Conservation (phyloP, 768 basidiomycete genomes). For the Mycena latifolia region DNA sequence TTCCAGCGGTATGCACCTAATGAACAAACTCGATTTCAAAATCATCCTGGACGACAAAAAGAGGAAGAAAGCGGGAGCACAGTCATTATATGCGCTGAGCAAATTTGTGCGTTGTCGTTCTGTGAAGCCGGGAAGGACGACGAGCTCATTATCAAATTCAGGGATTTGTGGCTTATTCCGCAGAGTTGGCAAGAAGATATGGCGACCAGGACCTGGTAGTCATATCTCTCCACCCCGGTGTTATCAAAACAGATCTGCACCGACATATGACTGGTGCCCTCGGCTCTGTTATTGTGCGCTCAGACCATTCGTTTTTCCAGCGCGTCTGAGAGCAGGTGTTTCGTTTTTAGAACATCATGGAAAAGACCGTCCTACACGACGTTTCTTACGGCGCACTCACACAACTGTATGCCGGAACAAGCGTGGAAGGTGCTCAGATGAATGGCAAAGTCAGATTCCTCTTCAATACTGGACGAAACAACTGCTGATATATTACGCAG, state of each 20-base stretch:
- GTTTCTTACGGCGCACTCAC: conserved; percentile 41
- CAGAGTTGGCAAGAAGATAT: conserved; percentile 58
- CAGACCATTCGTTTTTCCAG: too few species aligned
- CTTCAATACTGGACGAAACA: neutral
- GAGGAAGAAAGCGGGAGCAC: conserved; percentile 35
- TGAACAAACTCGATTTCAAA: conserved; percentile 41
- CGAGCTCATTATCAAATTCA: conserved; percentile 33
- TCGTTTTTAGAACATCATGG: conserved; percentile 27
- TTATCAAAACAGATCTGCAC: conserved; percentile 41
- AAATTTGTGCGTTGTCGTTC: conserved; percentile 36
- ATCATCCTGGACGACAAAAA: conserved; percentile 40
- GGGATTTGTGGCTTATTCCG: conserved; percentile 56
- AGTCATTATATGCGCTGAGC: conserved; percentile 37
- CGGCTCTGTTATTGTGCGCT: conserved; percentile 28
- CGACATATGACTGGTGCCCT: conserved; percentile 38
- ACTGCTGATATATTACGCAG: conserved; percentile 20
- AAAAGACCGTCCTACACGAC: conserved; percentile 30
- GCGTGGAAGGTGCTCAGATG: conserved; percentile 36
- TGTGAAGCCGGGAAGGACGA: neutral
- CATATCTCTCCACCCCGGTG: conserved; percentile 57
- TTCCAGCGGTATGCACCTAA: conserved; percentile 35
- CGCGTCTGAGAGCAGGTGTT: neutral
- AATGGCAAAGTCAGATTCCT: conserved; percentile 39
- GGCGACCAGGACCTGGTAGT: conserved; percentile 58
- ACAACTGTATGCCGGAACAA: conserved; percentile 42